A percentile compares a stretch with the other conserved stretches of the same genome.
phyloP scores from a whole-genome alignment of 129 eudicot genomes.

The Arctium minus region DNA sequence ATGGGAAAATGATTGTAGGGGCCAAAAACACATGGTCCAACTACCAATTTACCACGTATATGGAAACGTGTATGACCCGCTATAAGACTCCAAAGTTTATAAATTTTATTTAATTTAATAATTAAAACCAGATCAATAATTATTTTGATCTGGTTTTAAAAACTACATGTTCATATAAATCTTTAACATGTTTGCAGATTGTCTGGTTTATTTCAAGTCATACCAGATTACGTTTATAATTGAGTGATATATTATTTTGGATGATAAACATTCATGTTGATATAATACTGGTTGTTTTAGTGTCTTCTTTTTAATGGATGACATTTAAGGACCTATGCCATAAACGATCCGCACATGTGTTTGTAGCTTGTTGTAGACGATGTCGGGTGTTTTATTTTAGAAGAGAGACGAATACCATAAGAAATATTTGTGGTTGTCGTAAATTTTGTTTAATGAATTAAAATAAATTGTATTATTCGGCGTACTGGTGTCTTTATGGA shows the following conservation, averaged over 20 bases:
- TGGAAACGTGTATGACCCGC: conserved; percentile 12
- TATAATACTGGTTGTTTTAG: neutral
- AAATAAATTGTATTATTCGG: neutral
- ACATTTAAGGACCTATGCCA: neutral
- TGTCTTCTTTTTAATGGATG: neutral
- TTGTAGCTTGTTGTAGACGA: neutral
- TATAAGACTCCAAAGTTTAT: neutral
- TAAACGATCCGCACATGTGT: neutral
- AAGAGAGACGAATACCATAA: neutral
- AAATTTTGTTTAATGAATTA: neutral
- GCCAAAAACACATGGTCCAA: conserved; percentile 14
- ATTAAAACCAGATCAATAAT: neutral
- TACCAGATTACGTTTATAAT: neutral
- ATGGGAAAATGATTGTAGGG: conserved; percentile 12
- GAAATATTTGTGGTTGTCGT: neutral
- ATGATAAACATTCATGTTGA: neutral
- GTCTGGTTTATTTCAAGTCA: neutral
- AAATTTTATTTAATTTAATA: neutral
- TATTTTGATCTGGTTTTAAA: neutral
- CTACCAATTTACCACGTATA: neutral
- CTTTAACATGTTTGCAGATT: neutral
- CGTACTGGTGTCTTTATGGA: no score
- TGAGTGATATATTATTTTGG: neutral
- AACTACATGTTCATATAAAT: neutral
- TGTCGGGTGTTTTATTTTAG: neutral